Evolutionary conservation across 2,329 filamentous ascomycete genomes (phyloP), one percentile per base, ranked within the genome.

Genomic region (Talaromyces sp.): DNA sequence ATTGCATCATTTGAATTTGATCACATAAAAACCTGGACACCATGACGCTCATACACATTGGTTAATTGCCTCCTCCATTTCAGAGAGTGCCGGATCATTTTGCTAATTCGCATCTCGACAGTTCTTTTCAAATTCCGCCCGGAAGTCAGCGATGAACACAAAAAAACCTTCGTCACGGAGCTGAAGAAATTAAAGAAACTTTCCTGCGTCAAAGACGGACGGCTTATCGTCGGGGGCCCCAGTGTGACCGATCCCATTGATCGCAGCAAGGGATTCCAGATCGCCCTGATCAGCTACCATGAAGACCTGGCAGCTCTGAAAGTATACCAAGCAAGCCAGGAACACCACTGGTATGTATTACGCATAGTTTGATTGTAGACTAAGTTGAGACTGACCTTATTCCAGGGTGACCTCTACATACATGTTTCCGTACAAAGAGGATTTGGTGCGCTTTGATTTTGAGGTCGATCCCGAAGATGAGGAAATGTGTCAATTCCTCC

Each of bases 391-490:
- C 25, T 50, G 25, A 50, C 7, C 13, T 50, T 50, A 25, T 50
- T 50, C 33, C 47, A 86, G 84, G 60, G 82, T 86, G 0, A 86
- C 84, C 0, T 80, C 77, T 35, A 80, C 77, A 3, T 83, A 82
- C 60, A 73, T 86, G 8, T 84, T 81, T 73, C 84, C 84, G 0
- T 86, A 78, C 68, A 82, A 81, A 19, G 83, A 86, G 60, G 83
- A 86, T 64, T 72, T 86, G 1, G 77, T 78, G 17, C 75, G 84
- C 19, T 86, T 85, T 69, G 84, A 86, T 68, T 86, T 86, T 67
- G 83, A 86, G 61, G 73, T 75, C 1, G 72, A 74, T 33, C 62
- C 60, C 6, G 70, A 63, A 62, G 80, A 84, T 25, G 78, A 79
- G 52, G 54, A 41, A 41, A 49, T 63, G 52, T 63, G 39, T 13